phyloP scores from a whole-genome alignment of 1,139 yeast genomes.

The Geotrichum macrosporum region DNA sequence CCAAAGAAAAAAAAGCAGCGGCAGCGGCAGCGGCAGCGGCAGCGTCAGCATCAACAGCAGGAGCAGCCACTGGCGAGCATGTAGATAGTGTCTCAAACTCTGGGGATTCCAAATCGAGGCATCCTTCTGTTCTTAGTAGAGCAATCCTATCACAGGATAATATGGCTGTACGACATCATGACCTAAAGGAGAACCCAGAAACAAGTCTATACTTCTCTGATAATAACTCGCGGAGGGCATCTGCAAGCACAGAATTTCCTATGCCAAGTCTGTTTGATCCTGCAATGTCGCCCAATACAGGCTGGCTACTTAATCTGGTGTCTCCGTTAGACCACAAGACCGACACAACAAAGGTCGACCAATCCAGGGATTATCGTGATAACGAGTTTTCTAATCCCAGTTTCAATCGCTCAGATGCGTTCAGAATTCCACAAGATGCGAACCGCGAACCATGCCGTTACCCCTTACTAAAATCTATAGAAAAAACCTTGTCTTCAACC shows the following conservation, averaged over 20 bases:
- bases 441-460: constrained; percentile 25
- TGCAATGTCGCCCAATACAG: constrained; percentile 17
- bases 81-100: too few relatives aligned
- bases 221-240: background rate
- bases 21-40: constrained; percentile 16
- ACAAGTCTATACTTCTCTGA: too few relatives aligned
- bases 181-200: too few relatives aligned
- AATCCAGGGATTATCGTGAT: constrained; percentile 2
- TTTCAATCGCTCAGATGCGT: constrained; percentile 8
- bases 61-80: constrained; percentile 13
- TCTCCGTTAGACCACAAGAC: constrained; percentile 4
- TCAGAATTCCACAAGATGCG: too few relatives aligned
- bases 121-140: too few relatives aligned
- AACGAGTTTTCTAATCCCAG: constrained; percentile 3
- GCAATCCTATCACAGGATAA: too few relatives aligned
- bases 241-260: background rate
- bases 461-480: constrained; percentile 33
- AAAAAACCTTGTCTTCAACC: constrained; percentile 12
- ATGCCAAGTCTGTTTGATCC: constrained; percentile 13
- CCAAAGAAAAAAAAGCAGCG: constrained; percentile 23
- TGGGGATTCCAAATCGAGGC: too few relatives aligned
- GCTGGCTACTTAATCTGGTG: constrained; percentile 19
- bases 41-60: too few relatives aligned
- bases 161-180: too few relatives aligned
- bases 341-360: background rate